Percentiles rank a stretch among this genome's conserved stretches.
Evolutionary conservation across 805 yeast genomes (phyloP).

Genomic region (Yarrowia sp.): DNA sequence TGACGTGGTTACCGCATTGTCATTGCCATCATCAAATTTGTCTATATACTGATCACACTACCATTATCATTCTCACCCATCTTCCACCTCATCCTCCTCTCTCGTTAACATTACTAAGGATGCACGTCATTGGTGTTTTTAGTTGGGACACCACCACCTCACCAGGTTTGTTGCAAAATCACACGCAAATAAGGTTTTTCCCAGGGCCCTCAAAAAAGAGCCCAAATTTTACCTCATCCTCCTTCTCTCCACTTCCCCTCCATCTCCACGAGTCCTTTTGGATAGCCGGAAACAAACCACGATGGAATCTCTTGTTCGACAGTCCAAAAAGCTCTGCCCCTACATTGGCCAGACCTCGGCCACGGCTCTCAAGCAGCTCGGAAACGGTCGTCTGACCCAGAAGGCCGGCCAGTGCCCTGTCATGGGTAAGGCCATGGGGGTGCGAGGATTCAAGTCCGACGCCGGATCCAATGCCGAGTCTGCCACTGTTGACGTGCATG

Average conservation of each 20-base stretch:
- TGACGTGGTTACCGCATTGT: too few species aligned
- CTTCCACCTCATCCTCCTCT: too few species aligned
- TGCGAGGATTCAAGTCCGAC: constrained; percentile 38
- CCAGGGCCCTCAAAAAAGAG: not conserved
- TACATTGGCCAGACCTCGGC: constrained; percentile 69
- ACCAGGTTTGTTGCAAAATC: not conserved
- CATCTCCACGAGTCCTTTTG: too few species aligned
- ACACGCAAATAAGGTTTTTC: constrained; percentile 6
- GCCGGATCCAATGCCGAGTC: constrained; percentile 49
- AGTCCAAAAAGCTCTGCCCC: constrained; percentile 83
- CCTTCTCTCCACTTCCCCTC: not conserved
- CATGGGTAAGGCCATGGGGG: constrained; percentile 75
- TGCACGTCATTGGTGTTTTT: constrained; percentile 13
- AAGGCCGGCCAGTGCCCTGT: constrained; percentile 87
- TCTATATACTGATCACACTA: not conserved
- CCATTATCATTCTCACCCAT: too few species aligned
- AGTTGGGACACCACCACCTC: constrained; percentile 3
- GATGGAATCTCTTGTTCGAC: constrained; percentile 83
- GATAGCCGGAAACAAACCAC: not conserved
- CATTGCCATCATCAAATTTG: too few species aligned
- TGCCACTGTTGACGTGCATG: constrained; percentile 50
- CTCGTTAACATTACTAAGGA: not conserved
- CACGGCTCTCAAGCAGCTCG: constrained; percentile 64
- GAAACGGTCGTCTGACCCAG: constrained; percentile 55
- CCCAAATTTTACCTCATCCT: constrained; percentile 22